These are phyloP conservation scores for Phytopythium aichiense DNA, from an alignment of 352 stramenopile genomes.

Conservation along the genomic window DNA sequence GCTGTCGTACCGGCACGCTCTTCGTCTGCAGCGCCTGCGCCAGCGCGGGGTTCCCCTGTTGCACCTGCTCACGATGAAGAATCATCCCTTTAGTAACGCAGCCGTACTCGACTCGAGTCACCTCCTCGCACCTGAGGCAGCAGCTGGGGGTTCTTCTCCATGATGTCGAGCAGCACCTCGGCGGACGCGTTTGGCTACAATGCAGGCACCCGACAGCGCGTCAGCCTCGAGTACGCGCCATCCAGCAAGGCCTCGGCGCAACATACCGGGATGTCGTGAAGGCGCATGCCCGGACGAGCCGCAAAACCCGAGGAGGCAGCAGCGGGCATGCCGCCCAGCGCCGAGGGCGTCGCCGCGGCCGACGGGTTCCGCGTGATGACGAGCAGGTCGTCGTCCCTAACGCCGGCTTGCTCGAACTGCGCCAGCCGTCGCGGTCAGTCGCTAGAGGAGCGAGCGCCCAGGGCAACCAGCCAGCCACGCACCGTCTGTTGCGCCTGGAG, in stretches of 20 bases:
- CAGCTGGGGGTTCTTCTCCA: constrained; percentile 77
- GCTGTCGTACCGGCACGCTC: constrained; percentile 46
- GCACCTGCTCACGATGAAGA: constrained; percentile 31
- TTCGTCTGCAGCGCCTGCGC: constrained; percentile 61
- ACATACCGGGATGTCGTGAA: constrained; percentile 75
- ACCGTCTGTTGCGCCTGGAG: constrained; percentile 56
- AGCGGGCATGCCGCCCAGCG: constrained; percentile 7
- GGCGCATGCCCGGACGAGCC: constrained; percentile 62
- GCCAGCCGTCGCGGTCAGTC: not conserved
- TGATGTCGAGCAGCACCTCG: constrained; percentile 77
- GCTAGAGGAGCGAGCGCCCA: not conserved
- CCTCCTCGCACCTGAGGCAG: constrained; percentile 37
- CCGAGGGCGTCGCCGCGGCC: constrained; percentile 7
- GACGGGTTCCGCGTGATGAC: constrained; percentile 51
- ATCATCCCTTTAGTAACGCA: not conserved
- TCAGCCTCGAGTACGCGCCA: not conserved
- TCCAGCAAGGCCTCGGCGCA: not conserved
- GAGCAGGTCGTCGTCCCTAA: constrained; percentile 71
- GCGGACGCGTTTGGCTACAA: constrained; percentile 54
- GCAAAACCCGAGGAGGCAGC: constrained; percentile 20
- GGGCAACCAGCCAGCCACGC: not conserved
- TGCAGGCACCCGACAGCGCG: not conserved
- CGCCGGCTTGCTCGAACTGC: constrained; percentile 66
- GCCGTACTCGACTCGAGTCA: not conserved
- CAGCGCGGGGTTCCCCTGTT: constrained; percentile 59